Evolutionary conservation across 2,329 filamentous ascomycete genomes (phyloP).

Genomic region (Fusarium fujikuroi): DNA sequence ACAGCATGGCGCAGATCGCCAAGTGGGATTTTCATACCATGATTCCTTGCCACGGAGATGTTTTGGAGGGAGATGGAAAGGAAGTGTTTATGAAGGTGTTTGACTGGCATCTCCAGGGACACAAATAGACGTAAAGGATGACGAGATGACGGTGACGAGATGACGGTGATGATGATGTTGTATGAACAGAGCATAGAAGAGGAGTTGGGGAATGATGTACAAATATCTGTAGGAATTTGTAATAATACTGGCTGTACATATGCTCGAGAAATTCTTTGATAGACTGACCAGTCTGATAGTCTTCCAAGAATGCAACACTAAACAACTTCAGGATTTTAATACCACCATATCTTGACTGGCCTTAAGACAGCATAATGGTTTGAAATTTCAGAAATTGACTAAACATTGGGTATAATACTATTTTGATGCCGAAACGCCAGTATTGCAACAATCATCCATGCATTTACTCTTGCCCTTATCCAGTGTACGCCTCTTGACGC

Average conservation of each 20-base stretch:
- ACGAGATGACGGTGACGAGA: background rate
- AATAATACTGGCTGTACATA: slow-evolving; percentile 15
- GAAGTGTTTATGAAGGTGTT: slow-evolving; percentile 81
- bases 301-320: background rate
- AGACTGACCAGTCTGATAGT: background rate
- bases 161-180: background rate
- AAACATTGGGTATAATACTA: slow-evolving; percentile 17
- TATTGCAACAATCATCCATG: background rate
- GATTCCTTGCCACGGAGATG: slow-evolving; percentile 94
- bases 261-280: background rate
- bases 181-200: slow-evolving; percentile 1
- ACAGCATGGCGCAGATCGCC: slow-evolving; percentile 75
- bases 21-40: slow-evolving; percentile 87
- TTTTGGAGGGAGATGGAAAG: slow-evolving; percentile 80
- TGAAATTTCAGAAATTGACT: background rate
- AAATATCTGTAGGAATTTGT: slow-evolving; percentile 19
- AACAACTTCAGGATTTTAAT: background rate
- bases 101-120: slow-evolving; percentile 77
- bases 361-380: background rate
- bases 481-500: slow-evolving; percentile 3
- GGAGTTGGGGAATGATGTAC: background rate
- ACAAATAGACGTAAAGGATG: slow-evolving; percentile 26
- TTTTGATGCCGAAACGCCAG: background rate
- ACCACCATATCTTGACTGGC: background rate
- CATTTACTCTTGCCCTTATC: slow-evolving; percentile 22